Conservation (phyloP, 2,329 filamentous ascomycete species). For the Diaporthe destruens region DNA sequence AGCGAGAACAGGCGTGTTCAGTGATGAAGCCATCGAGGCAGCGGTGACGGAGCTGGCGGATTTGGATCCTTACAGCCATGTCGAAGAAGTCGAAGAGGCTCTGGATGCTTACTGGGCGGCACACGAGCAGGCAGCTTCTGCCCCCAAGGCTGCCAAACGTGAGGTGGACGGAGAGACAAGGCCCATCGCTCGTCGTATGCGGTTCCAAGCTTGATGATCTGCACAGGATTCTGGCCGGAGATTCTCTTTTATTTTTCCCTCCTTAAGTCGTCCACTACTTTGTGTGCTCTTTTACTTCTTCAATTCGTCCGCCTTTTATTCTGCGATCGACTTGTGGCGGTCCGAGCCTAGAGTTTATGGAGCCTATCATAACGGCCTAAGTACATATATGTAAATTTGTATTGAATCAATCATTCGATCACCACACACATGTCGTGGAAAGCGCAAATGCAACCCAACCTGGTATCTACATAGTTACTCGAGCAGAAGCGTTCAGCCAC, state of each 20-base stretch:
- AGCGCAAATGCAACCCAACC: not conserved
- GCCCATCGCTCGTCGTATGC: not conserved
- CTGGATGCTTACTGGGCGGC: constrained; percentile 47
- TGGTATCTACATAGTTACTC: too few relatives aligned
- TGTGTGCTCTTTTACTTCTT: not conserved
- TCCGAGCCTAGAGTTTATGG: not conserved
- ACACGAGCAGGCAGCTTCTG: not conserved
- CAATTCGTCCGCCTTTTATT: not conserved
- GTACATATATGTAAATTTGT: too few relatives aligned
- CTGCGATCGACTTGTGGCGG: accelerated
- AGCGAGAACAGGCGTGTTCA: constrained; percentile 44
- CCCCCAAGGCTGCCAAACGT: not conserved
- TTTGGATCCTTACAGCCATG: constrained; percentile 48
- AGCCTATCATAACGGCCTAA: too few relatives aligned
- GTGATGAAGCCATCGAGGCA: constrained; percentile 44
- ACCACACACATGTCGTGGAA: too few relatives aligned
- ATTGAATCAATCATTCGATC: not conserved
- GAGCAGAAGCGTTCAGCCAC: not conserved
- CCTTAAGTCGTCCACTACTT: too few relatives aligned
- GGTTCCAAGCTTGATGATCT: not conserved
- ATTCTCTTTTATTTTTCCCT: not conserved
- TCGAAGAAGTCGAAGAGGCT: constrained; percentile 45
- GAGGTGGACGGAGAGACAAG: not conserved
- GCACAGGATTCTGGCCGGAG: not conserved
- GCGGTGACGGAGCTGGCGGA: constrained; percentile 45